Conservation (phyloP, 495 filamentous ascomycete genomes). For the Tuber indicum region DNA sequence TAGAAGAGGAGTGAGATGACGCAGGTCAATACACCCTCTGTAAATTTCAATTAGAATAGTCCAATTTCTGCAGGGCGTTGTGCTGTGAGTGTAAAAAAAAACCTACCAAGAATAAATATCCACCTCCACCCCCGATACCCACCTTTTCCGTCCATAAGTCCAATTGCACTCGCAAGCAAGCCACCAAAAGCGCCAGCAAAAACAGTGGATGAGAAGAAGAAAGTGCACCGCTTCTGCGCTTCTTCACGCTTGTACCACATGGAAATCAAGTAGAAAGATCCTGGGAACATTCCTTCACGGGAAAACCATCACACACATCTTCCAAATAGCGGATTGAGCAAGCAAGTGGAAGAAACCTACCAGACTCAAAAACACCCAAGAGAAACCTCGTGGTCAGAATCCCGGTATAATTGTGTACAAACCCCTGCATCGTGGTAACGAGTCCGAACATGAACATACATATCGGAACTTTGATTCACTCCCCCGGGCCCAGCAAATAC, state of each 20-base stretch:
- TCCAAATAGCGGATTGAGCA: conserved; percentile 7
- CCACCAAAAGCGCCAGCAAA: conserved; percentile 84
- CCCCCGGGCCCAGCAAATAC: not conserved
- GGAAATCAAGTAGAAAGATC: conserved; percentile 67
- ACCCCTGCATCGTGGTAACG: conserved; percentile 67
- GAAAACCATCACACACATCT: not conserved
- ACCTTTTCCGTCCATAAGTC: conserved; percentile 64
- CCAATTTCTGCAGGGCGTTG: not conserved
- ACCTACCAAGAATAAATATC: conserved; percentile 54
- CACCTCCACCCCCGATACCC: conserved; percentile 82
- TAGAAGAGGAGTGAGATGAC: conserved; percentile 66
- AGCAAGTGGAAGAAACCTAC: conserved; percentile 57
- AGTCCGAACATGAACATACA: conserved; percentile 84
- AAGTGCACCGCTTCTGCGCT: conserved; percentile 78
- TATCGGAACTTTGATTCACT: conserved; percentile 38
- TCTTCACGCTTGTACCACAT: conserved; percentile 88
- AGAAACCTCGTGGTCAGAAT: conserved; percentile 80
- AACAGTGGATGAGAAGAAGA: conserved; percentile 82
- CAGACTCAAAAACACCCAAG: conserved; percentile 78
- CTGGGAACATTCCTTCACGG: conserved; percentile 38
- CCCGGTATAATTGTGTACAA: conserved; percentile 70
- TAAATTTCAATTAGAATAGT: not conserved
- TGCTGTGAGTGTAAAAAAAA: not conserved
- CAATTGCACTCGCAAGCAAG: conserved; percentile 73
- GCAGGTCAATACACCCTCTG: conserved; percentile 67